phyloP scores from a whole-genome alignment of 2,329 filamentous ascomycete genomes.

The Rutstroemia sp. region DNA sequence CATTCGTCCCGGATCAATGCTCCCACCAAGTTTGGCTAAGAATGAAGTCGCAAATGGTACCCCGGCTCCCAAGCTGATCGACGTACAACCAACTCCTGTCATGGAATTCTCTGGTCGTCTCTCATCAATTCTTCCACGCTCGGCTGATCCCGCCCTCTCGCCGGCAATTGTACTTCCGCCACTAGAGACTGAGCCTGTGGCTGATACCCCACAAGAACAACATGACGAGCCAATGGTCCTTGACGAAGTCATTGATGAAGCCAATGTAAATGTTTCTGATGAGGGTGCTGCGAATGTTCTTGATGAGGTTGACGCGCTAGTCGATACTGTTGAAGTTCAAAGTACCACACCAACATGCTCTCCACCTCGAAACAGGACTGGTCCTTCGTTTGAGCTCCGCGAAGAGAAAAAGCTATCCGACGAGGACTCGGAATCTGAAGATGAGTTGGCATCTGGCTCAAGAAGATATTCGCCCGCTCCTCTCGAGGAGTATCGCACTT shows the following conservation, averaged over 20 bases:
- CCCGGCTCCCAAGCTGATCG: neutral
- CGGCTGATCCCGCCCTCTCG: slow-evolving; percentile 24
- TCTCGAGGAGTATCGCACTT: slow-evolving; percentile 21
- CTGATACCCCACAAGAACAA: slow-evolving; percentile 3
- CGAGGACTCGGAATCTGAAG: slow-evolving; percentile 46
- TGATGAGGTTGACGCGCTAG: slow-evolving; percentile 1
- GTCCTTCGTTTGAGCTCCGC: slow-evolving; percentile 36
- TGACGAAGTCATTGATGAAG: slow-evolving; percentile 1
- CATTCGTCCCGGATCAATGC: slow-evolving; percentile 18
- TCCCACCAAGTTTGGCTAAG: slow-evolving; percentile 13
- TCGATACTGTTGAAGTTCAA: slow-evolving; percentile 11
- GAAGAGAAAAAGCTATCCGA: slow-evolving; percentile 41
- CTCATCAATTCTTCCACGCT: slow-evolving; percentile 33
- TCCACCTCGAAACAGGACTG: slow-evolving; percentile 16
- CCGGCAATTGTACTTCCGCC: slow-evolving; percentile 4
- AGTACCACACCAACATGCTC: slow-evolving; percentile 21
- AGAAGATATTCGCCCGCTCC: slow-evolving; percentile 23
- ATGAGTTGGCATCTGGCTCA: slow-evolving; percentile 37
- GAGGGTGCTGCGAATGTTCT: too few species aligned
- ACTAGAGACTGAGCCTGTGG: slow-evolving; percentile 9
- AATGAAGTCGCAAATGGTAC: slow-evolving; percentile 5
- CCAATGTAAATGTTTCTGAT: too few species aligned
- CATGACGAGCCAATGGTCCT: slow-evolving; percentile 10
- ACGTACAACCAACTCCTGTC: slow-evolving; percentile 3
- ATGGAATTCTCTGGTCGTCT: slow-evolving; percentile 32